These are phyloP conservation scores for Henningerozyma blattae DNA, from an alignment of 805 yeast genomes.

Conservation along the genomic window DNA sequence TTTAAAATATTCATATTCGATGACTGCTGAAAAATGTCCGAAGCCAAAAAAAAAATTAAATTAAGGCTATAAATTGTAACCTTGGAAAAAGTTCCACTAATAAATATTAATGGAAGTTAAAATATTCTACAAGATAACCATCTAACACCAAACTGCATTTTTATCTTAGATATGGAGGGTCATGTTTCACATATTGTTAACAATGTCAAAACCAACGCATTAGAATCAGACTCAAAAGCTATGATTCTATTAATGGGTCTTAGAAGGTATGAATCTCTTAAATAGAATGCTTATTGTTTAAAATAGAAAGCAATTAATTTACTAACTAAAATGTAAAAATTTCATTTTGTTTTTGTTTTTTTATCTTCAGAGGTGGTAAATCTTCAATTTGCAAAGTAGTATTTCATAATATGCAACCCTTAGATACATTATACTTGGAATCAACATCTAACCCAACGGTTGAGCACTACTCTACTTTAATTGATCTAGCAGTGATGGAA, in stretches of 20 bases:
- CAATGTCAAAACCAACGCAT: neutral
- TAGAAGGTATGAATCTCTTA: conserved; percentile 35
- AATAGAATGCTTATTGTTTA: no score
- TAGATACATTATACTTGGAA: conserved; percentile 83
- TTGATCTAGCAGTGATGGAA: conserved; percentile 84
- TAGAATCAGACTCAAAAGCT: conserved; percentile 45
- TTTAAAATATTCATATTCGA: no score
- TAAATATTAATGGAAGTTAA: no score
- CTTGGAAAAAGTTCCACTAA: no score
- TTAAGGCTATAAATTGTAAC: no score
- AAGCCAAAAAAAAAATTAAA: no score
- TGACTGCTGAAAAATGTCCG: no score
- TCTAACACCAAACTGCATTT: no score
- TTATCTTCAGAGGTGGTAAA: conserved; percentile 57
- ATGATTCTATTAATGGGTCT: conserved; percentile 81
- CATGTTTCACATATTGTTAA: neutral
- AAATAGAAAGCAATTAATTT: conserved; percentile 2
- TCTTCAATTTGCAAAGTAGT: conserved; percentile 93
- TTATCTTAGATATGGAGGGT: no score
- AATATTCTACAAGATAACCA: no score
- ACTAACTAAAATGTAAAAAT: conserved; percentile 1
- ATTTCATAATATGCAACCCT: conserved; percentile 91
- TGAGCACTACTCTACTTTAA: conserved; percentile 72
- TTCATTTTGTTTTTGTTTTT: neutral
- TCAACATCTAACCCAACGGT: conserved; percentile 82